Conservation (phyloP, 1,284 basidiomycete species). For the Xerocomus amazonicus region DNA sequence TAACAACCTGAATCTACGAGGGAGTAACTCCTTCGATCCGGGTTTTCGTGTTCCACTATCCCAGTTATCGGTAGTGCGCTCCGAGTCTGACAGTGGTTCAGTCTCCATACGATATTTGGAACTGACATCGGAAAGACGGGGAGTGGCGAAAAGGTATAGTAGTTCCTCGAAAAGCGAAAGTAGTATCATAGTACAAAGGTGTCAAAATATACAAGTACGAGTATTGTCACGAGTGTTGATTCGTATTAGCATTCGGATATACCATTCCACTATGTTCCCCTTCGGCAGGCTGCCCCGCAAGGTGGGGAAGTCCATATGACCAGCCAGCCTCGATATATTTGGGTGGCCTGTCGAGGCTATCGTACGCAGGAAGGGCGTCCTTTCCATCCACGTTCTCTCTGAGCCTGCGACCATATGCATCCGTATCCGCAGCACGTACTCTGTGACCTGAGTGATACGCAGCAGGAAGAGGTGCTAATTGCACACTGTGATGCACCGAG, state of each 20-base stretch:
- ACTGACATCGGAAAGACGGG: neutral
- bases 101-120: neutral
- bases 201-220: neutral
- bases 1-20: too few relatives aligned
- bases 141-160: neutral
- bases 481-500: constrained; percentile 13
- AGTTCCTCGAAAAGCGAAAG: neutral
- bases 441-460: constrained; percentile 19
- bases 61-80: neutral
- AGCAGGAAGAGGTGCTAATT: constrained; percentile 17
- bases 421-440: constrained; percentile 35
- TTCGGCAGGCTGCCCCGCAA: neutral
- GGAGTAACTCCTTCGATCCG: too few relatives aligned
- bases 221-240: neutral
- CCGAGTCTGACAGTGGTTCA: too few relatives aligned
- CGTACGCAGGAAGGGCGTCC: constrained; percentile 45
- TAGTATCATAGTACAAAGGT: neutral
- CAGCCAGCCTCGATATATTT: constrained; percentile 35
- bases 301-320: constrained; percentile 1
- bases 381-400: constrained; percentile 36
- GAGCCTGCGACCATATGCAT: constrained; percentile 37
- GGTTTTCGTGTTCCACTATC: too few relatives aligned
- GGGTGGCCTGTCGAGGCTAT: constrained; percentile 42
- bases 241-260: neutral
- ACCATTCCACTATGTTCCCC: constrained; percentile 6